Evolutionary conservation across 768 basidiomycete genomes (phyloP).

Genomic region (Lactifluus piperatus): DNA sequence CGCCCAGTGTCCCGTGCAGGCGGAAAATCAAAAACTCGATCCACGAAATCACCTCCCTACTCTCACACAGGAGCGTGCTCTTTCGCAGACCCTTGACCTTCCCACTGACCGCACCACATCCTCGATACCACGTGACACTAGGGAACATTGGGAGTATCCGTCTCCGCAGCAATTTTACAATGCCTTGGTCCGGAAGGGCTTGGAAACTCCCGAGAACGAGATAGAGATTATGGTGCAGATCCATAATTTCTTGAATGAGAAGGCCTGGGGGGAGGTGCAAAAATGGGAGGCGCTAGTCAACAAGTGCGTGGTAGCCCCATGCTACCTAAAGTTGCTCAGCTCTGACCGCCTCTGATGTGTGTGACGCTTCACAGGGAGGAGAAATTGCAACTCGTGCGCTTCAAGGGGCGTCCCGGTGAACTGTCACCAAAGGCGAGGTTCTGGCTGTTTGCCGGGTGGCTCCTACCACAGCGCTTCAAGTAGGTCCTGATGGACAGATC

Average conservation of each 20-base stretch:
- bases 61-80: slow-evolving; percentile 61
- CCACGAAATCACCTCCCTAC: slow-evolving; percentile 80
- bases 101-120: slow-evolving; percentile 71
- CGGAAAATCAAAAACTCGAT: slow-evolving; percentile 43
- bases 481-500: slow-evolving; percentile 29
- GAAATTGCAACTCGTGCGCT: slow-evolving; percentile 67
- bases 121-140: slow-evolving; percentile 69
- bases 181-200: slow-evolving; percentile 90
- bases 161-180: slow-evolving; percentile 98
- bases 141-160: slow-evolving; percentile 84
- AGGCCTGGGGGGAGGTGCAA: slow-evolving; percentile 90
- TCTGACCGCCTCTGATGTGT: background rate
- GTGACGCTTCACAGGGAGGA: slow-evolving; percentile 39
- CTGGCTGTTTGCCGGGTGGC: slow-evolving; percentile 78
- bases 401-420: slow-evolving; percentile 87
- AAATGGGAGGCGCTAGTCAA: slow-evolving; percentile 78
- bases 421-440: slow-evolving; percentile 91
- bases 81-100: slow-evolving; percentile 47
- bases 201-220: slow-evolving; percentile 95
- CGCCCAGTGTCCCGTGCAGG: slow-evolving; percentile 57
- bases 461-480: slow-evolving; percentile 89
- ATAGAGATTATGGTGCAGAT: slow-evolving; percentile 97
- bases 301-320: slow-evolving; percentile 37
- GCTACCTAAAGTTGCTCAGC: background rate
- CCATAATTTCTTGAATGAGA: slow-evolving; percentile 96